These are phyloP conservation scores for Citrus medica DNA, from an alignment of 345 rosid species.

Conservation along the genomic window DNA sequence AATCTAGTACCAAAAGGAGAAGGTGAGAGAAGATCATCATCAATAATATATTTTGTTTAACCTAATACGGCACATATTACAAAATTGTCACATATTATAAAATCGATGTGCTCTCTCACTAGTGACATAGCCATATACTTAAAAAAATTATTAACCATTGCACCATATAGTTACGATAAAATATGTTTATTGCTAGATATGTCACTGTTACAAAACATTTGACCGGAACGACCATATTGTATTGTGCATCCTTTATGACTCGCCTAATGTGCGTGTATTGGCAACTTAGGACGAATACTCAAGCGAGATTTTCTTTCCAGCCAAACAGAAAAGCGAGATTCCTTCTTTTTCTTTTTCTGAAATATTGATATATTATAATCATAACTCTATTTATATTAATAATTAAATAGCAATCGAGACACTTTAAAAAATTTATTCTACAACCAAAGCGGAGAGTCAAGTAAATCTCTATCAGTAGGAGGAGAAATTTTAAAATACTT, in stretches of 20 bases:
- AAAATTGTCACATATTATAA: background rate
- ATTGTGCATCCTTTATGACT: background rate
- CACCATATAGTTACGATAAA: background rate
- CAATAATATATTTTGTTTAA: background rate
- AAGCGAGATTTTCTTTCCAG: background rate
- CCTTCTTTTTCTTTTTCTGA: no score
- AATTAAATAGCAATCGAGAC: fast-evolving
- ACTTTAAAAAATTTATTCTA: fast-evolving
- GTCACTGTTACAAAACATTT: background rate
- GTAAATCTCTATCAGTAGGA: no score
- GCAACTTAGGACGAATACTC: background rate
- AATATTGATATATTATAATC: no score
- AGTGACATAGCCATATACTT: no score
- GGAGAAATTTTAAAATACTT: no score
- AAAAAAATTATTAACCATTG: background rate
- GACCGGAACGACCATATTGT: background rate
- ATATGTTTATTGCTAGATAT: background rate
- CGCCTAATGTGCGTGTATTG: background rate
- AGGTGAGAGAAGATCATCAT: background rate
- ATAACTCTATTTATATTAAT: fast-evolving
- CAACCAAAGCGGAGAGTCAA: fast-evolving
- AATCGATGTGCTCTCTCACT: background rate
- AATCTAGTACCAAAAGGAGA: background rate
- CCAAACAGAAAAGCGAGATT: background rate
- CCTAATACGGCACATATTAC: background rate